Percentiles rank a stretch among this genome's conserved stretches.
These are phyloP conservation scores for Tetrahymena borealis DNA, from an alignment of 73 alveolate species.

Conservation along the genomic window DNA sequence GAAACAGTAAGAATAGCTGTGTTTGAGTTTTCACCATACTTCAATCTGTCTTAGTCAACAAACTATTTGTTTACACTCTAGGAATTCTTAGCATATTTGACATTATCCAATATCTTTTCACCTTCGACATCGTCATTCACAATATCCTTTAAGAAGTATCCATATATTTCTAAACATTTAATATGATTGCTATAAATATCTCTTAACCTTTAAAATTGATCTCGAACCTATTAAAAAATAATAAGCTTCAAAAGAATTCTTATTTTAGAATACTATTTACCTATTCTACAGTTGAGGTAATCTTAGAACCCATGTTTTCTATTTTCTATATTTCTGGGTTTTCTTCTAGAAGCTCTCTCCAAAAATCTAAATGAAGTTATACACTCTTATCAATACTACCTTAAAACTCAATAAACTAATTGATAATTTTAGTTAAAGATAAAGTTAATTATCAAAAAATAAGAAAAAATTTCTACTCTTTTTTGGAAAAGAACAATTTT, in stretches of 20 bases:
- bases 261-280: no score
- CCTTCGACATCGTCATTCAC: conserved; percentile 22
- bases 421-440: background rate
- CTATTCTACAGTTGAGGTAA: conserved; percentile 20
- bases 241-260: no score
- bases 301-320: conserved; percentile 11
- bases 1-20: conserved; percentile 30
- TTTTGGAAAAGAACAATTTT: conserved; percentile 1
- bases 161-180: conserved; percentile 23
- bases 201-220: conserved; percentile 6
- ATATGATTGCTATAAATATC: conserved; percentile 26
- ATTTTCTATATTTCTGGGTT: conserved; percentile 30
- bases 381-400: conserved; percentile 13
- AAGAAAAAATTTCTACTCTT: background rate
- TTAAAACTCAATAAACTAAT: conserved; percentile 21
- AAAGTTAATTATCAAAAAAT: background rate
- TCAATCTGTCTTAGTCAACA: conserved; percentile 6
- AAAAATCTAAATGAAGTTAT: conserved; percentile 23
- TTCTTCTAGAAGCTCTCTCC: conserved; percentile 25
- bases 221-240: background rate
- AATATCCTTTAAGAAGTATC: conserved; percentile 24
- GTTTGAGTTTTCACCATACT: conserved; percentile 26
- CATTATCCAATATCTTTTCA: conserved; percentile 16
- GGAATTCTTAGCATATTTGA: conserved; percentile 4
- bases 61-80: background rate